Conservation (phyloP, 139 green algal species). For the Picochlorum sp. region DNA sequence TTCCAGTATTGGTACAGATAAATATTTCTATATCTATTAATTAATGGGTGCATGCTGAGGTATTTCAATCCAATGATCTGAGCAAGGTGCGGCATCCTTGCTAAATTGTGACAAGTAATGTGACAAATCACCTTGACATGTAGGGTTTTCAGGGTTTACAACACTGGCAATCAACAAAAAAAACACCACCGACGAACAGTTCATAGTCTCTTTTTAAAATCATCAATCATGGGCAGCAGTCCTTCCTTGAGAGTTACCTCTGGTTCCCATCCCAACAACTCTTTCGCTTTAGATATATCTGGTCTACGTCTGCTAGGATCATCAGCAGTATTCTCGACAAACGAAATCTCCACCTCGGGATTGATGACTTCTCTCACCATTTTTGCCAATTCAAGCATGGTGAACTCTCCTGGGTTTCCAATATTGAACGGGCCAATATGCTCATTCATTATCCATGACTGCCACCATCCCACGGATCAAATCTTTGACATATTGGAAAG, state of each 20-base stretch:
- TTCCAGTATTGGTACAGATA: no score
- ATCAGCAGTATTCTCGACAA: slow-evolving; percentile 90
- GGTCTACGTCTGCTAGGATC: slow-evolving; percentile 77
- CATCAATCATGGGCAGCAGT: slow-evolving; percentile 84
- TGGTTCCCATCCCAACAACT: slow-evolving; percentile 85
- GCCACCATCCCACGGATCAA: slow-evolving; percentile 71
- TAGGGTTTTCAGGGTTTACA: no score
- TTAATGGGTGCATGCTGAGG: no score
- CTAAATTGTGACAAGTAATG: no score
- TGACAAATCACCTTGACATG: no score
- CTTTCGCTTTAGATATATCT: slow-evolving; percentile 81
- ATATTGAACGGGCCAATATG: slow-evolving; percentile 97
- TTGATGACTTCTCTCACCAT: slow-evolving; percentile 84
- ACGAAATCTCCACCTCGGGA: slow-evolving; percentile 62
- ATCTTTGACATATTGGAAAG: slow-evolving; percentile 94
- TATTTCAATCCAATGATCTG: no score
- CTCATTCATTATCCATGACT: slow-evolving; percentile 79
- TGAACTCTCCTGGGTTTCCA: slow-evolving; percentile 98
- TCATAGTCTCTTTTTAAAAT: slow-evolving; percentile 77
- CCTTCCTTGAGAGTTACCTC: slow-evolving; percentile 82
- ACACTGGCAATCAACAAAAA: no score
- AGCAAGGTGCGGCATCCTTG: no score
- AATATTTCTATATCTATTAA: no score
- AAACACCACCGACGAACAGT: no score
- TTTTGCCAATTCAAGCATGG: slow-evolving; percentile 95